Evolutionary conservation across 2,329 filamentous ascomycete species (phyloP), one percentile per base, ranked within the genome.

Genomic region (Fusarium phyllophilum): DNA sequence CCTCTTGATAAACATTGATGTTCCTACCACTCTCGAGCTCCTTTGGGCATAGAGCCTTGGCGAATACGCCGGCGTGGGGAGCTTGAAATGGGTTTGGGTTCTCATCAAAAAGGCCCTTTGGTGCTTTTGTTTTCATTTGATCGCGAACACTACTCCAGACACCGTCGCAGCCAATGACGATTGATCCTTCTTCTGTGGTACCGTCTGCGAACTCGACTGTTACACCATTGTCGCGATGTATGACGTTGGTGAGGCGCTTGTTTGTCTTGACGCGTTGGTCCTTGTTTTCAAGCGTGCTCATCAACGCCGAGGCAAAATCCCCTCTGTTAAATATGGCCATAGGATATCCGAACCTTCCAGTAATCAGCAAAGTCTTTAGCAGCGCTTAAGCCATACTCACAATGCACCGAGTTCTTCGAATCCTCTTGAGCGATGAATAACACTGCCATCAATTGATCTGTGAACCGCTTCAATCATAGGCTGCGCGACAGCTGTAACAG

Each of bases 71-170:
- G 0, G 69, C 69, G 3, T 72, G 58, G 0, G 64, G 61, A 0
- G 69, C 69, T 12, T 59, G 52, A 15, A 72, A 69, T 3, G 69
- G 69, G 26, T 72, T 72, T 3, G 45, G n/a, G 4, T 26, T 31
- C 17, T 64, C 46, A 7, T 72, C 69, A 3, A 72, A 69, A 3
- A 73, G 64, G 1, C 69, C 69, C n/a, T 68, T 62, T 22, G 68
- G 57, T 22, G 63, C 68, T 1, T 51, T 61, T 0, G 51, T 33
- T 29, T 54, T 62, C 51, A 72, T 72, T 13, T 72, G 63, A 5
- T 72, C 69, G 36, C 69, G 56, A 5, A 72, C 68, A 3, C 55
- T 48, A 6, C 69, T 72, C 69, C 69, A 72, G 6, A 72, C 41
- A 0, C 69, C 69, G 0, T 72, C 69, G 1, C 68, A 65, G 3